Conservation (phyloP, 306 rosid genomes). For the Prunus kanzakura region DNA sequence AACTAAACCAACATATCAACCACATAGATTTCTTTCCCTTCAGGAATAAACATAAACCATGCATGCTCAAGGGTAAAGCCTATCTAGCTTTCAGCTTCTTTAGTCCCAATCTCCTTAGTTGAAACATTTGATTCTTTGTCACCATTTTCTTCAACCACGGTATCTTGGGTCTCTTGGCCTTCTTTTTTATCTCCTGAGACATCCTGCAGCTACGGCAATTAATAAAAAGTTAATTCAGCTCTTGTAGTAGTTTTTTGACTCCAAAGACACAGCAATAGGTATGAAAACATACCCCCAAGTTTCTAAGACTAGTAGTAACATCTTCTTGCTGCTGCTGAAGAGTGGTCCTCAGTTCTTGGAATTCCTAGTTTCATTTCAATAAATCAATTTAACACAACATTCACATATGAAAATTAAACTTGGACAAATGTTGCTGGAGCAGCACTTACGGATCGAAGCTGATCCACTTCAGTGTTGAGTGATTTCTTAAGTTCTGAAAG, state of each 20-base stretch:
- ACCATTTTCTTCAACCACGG: conserved; percentile 32
- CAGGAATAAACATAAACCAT: conserved; percentile 23
- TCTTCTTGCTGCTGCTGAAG: conserved; percentile 97
- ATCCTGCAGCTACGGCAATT: conserved; percentile 63
- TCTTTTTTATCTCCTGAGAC: conserved; percentile 33
- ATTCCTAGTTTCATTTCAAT: conserved; percentile 55
- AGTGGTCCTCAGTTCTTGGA: conserved; percentile 84
- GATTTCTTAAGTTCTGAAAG: conserved; percentile 88
- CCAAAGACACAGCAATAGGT: not conserved
- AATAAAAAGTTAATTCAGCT: not conserved
- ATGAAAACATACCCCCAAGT: conserved; percentile 60
- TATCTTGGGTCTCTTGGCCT: conserved; percentile 7
- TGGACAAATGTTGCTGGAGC: conserved; percentile 10
- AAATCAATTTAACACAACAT: conserved; percentile 6
- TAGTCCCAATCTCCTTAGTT: conserved; percentile 32
- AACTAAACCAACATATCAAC: conserved; percentile 11
- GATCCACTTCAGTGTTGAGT: conserved; percentile 87
- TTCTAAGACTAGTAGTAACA: conserved; percentile 74
- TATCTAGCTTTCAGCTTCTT: conserved; percentile 40
- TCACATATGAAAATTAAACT: not conserved
- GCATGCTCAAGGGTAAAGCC: conserved; percentile 12
- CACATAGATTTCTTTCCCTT: not conserved
- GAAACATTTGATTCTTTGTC: conserved; percentile 29
- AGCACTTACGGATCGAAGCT: conserved; percentile 76
- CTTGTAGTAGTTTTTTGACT: not conserved